Percentiles rank a stretch among this genome's conserved stretches.
phyloP scores from a whole-genome alignment of 2,329 filamentous ascomycete species.

The Keithomyces neogunnii region DNA sequence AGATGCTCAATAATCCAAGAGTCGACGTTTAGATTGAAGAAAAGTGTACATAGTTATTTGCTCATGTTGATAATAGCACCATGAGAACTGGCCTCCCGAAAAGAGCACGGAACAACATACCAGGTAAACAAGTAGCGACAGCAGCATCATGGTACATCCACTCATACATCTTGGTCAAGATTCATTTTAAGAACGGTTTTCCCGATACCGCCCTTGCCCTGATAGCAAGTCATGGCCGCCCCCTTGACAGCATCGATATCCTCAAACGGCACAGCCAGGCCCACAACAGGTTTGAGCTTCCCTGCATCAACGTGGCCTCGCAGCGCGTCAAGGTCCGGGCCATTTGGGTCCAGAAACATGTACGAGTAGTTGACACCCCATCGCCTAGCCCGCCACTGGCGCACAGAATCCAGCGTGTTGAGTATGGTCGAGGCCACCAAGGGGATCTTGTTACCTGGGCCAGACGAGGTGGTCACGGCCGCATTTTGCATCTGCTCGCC shows the following conservation, averaged over 20 bases:
- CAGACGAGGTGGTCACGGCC: slow-evolving; percentile 16
- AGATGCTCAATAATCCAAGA: no score
- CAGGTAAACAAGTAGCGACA: no score
- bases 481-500: slow-evolving; percentile 25
- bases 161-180: neutral
- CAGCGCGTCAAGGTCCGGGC: slow-evolving; percentile 16
- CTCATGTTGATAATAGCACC: no score
- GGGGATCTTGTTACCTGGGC: slow-evolving; percentile 16
- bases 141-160: no score
- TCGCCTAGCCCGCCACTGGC: slow-evolving; percentile 21
- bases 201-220: slow-evolving; percentile 30
- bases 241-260: slow-evolving; percentile 27
- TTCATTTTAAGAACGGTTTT: slow-evolving; percentile 24
- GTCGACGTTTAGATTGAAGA: no score
- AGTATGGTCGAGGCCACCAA: slow-evolving; percentile 15
- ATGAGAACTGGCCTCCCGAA: no score
- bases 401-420: slow-evolving; percentile 22
- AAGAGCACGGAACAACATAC: no score
- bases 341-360: slow-evolving; percentile 24
- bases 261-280: slow-evolving; percentile 15
- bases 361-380: slow-evolving; percentile 29
- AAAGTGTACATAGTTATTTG: no score
- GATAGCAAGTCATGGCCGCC: slow-evolving; percentile 26
- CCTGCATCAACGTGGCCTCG: slow-evolving; percentile 9
- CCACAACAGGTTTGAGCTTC: slow-evolving; percentile 13